Evolutionary conservation across 140 eudicot species (phyloP).

Genomic region (Ambrosia hybrid): DNA sequence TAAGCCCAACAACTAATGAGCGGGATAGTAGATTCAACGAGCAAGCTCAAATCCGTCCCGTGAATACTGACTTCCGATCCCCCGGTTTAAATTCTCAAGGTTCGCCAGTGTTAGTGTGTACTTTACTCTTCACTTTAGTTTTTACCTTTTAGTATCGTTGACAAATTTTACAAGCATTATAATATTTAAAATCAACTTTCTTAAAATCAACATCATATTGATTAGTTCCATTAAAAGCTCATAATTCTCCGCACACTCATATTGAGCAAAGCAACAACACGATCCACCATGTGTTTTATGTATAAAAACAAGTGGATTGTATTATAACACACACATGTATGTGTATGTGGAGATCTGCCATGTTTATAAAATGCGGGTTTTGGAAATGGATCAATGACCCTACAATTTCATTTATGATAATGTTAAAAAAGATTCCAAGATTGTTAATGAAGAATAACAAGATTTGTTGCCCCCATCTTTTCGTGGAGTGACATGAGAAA

Average conservation of each 20-base stretch:
- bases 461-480: no score
- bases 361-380: slow-evolving; percentile 5
- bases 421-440: no score
- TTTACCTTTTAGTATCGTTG: no score
- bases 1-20: no score
- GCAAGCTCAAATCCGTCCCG: no score
- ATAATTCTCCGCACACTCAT: slow-evolving; percentile 3
- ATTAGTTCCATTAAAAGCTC: slow-evolving; percentile 9
- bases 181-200: neutral
- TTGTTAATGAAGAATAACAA: no score
- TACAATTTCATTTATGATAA: neutral
- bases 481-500: no score
- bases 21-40: no score
- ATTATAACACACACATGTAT: neutral
- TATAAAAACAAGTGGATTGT: neutral
- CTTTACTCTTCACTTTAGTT: no score
- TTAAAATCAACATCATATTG: neutral
- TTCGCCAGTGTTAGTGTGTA: no score
- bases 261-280: neutral
- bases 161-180: neutral
- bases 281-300: slow-evolving; percentile 2
- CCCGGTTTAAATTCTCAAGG: no score
- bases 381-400: slow-evolving; percentile 13
- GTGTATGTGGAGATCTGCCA: neutral
- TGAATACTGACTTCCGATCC: no score